Evolutionary conservation across 164 flowering plant genomes (phyloP).

Genomic region (Dillenia suffruticosa): DNA sequence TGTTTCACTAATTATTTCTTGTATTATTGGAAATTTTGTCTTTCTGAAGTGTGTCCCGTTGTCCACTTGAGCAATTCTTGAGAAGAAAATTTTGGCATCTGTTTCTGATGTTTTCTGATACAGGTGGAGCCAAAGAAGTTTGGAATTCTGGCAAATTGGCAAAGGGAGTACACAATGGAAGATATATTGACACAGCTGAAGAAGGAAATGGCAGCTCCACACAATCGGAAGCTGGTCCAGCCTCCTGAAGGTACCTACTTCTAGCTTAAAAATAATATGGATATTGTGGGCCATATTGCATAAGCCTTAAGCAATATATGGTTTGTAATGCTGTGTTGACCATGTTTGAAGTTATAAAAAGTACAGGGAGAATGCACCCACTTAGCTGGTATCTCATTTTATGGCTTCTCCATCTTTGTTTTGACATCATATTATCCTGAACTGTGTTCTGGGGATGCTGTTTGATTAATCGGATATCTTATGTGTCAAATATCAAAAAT

Average conservation of each 20-base stretch:
- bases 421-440: not conserved
- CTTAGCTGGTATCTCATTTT: constrained; percentile 8
- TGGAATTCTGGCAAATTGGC: constrained; percentile 79
- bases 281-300: constrained; percentile 11
- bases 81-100: no score
- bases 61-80: no score
- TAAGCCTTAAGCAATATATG: constrained; percentile 24
- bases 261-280: constrained; percentile 32
- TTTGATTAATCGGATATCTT: constrained; percentile 33
- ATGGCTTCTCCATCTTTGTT: constrained; percentile 16
- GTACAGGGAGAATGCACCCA: constrained; percentile 16
- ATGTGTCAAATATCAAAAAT: constrained; percentile 25
- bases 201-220: constrained; percentile 92
- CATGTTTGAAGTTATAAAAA: constrained; percentile 23
- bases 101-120: not conserved
- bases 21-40: no score
- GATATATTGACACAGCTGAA: constrained; percentile 84
- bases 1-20: no score
- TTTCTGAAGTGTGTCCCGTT: no score
- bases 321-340: constrained; percentile 29
- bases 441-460: constrained; percentile 25
- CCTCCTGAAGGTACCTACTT: constrained; percentile 93
- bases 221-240: constrained; percentile 87
- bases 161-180: constrained; percentile 88
- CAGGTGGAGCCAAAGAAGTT: constrained; percentile 87